Evolutionary conservation across 805 yeast genomes (phyloP), one percentile per base, ranked within the genome.

Genomic region (Ogataea paraovalis): DNA sequence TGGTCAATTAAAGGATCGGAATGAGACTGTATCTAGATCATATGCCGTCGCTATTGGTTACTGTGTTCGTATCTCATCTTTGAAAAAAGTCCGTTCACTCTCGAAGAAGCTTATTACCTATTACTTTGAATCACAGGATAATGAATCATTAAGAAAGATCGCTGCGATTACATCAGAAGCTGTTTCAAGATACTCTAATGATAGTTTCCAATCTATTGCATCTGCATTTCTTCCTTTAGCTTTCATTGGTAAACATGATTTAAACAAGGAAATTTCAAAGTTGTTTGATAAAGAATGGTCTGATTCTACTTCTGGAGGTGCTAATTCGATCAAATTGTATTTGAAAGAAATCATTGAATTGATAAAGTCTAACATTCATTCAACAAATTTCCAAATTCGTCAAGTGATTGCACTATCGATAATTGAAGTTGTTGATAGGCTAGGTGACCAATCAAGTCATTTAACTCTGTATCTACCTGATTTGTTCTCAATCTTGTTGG

Each of bases 1-100:
- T 2, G 64, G 71, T 20, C 92, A 87, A 58, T 63, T 88, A 45
- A 73, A 72, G 33, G 95, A 87, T 59, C 70, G 83, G 45, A 91
- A 88, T 60, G 82, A 77, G 23, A 77, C 95, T 0, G 81, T 92
- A 4, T 74, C 87, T 0, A 72, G 82, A 1, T 79, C 96, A 0
- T 94, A 79, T 69, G 91, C 97, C 0, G 72, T 82, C 4, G 80
- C 96, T 1, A 79, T 85, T 8, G 98, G 96, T 1, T 83, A 89
- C 56, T 68, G 87, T 21, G 80, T 86, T 54, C 80, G 90, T 43
- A 67, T 85, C 23, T 76, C 88, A 0, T 63, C 80, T 0, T 56
- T 76, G 9, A 79, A 76, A 1, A 63, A 77, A 2, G 75, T 83
- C 14, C 69, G 76, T 4, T 73, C 74, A 9, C 83, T 85, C 55